Conservation (phyloP, 352 stramenopile genomes). For the Globisporangium paroecandrum region DNA sequence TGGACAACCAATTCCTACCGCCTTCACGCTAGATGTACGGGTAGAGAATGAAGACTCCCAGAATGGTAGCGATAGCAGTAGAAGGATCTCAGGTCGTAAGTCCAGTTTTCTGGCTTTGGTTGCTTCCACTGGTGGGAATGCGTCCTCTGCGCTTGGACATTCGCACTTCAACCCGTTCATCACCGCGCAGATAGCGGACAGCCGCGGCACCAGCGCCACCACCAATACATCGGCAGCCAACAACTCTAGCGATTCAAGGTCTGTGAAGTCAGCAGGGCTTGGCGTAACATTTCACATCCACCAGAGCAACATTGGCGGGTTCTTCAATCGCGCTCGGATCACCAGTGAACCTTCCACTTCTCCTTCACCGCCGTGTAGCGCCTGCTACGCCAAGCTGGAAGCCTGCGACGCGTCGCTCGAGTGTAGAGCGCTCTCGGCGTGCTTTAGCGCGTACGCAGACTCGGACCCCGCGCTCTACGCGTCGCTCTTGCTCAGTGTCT, state of each 20-base stretch:
- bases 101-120: constrained; percentile 2
- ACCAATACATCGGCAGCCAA: background rate
- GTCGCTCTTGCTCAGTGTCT: background rate
- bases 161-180: constrained; percentile 4
- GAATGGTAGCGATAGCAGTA: background rate
- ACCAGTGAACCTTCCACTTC: background rate
- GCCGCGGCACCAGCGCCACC: no score
- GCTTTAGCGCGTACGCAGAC: constrained; percentile 1
- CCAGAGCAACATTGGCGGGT: constrained; percentile 1
- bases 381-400: background rate
- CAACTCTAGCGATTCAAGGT: background rate
- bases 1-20: background rate
- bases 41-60: background rate
- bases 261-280: background rate
- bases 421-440: constrained; percentile 12
- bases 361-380: background rate
- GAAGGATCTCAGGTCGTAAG: background rate
- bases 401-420: constrained; percentile 7
- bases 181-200: background rate
- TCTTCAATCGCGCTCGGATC: constrained; percentile 5
- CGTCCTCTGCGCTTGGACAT: background rate
- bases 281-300: background rate
- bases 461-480: constrained; percentile 4
- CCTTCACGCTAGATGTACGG: constrained; percentile 7
- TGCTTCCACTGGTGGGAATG: background rate